Base-by-base conservation (phyloP, 2,329 filamentous ascomycete species). In the Acarospora socialis region DNA sequence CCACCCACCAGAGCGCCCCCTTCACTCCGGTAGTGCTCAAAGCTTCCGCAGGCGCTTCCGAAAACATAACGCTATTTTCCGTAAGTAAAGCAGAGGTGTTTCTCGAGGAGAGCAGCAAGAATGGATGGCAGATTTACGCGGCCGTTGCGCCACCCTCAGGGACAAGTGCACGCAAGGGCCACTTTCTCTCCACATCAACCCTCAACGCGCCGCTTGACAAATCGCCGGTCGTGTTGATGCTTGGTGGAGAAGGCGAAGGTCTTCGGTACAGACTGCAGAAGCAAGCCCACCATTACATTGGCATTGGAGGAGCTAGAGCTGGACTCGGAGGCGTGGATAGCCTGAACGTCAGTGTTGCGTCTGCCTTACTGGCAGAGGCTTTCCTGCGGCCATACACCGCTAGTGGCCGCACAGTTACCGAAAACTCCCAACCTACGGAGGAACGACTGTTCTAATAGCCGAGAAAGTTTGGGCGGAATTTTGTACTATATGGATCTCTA, bases 271-370 rank as follows among this genome's bases (percentile, higher is more conserved):
- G 67, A 35, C 56, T 90, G 38, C 71, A 70, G 43, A 70, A 67
- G 24, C 65, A 70, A 35, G 77, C 81, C 0, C 73, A 92, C 47
- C 59, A 58, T 13, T 60, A 63, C 16, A 60, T 77, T 10, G 66
- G 75, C 5, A 81, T 98, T 33, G 42, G 69, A 52, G 52, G 68
- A 53, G 53, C 57, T 43, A 42, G 66, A 54, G 24, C 59, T 49
- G 40, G 61, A 46, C 50, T 68, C 47, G 51, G 73, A 43, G 50
- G 66, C 2, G 73, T 98, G 3, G 87, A 95, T 54, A 93, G 84
- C 53, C 58, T 98, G 52, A 95, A 98, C 51, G 90, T 95, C 22
- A 83, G 81, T 49, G 86, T 92, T 13, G 87, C 90, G 1, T 73
- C 81, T 5, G 83, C 73, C 1, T 59, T 95, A 29, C 57, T 95